These are phyloP conservation scores for Rhytidhysteron rufulum DNA, from an alignment of 2,329 filamentous ascomycete genomes.

Conservation along the genomic window DNA sequence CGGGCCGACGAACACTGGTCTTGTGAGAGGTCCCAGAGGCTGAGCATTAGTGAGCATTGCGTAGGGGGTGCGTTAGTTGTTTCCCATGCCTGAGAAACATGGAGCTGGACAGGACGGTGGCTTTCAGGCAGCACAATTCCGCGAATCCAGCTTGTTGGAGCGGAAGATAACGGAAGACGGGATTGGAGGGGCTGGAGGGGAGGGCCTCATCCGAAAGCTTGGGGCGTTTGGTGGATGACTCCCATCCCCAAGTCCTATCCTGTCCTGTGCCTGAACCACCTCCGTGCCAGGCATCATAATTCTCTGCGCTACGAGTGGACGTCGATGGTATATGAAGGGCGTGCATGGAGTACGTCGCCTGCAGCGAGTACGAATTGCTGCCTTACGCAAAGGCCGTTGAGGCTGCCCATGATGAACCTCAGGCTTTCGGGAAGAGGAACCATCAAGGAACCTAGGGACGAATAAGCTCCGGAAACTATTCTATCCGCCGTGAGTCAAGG, in stretches of 20 bases:
- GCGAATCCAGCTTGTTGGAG: not conserved
- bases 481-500: too few relatives aligned
- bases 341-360: too few relatives aligned
- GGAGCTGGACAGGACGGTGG: constrained; percentile 1
- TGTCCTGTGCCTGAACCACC: not conserved
- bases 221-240: constrained; percentile 3
- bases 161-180: not conserved
- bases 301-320: too few relatives aligned
- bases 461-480: too few relatives aligned
- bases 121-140: constrained; percentile 4
- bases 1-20: not conserved
- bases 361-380: too few relatives aligned
- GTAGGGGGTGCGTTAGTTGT: not conserved
- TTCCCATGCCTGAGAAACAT: not conserved
- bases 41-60: not conserved
- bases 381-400: too few relatives aligned
- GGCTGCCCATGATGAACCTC: too few relatives aligned
- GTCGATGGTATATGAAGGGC: too few relatives aligned
- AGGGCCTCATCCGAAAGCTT: not conserved
- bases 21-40: not conserved
- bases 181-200: not conserved
- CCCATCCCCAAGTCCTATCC: not conserved
- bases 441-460: too few relatives aligned
- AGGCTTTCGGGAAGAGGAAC: too few relatives aligned
- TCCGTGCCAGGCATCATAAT: too few relatives aligned